Conservation (phyloP, 169 alveolate species). For the Fabrea salina region DNA sequence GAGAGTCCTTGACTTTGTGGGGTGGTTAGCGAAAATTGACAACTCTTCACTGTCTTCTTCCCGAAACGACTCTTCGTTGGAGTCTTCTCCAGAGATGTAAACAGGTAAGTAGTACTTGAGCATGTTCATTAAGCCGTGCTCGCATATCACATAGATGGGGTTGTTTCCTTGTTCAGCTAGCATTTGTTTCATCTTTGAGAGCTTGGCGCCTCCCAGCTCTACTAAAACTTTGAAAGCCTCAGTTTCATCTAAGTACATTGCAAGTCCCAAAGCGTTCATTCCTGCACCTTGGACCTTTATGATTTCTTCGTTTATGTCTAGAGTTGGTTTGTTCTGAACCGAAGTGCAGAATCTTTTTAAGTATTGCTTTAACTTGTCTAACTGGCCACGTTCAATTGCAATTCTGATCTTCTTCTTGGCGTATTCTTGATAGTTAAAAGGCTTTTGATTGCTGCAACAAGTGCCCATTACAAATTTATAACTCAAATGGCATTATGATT, state of each 20-base stretch:
- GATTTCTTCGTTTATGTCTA: neutral
- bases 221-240: neutral
- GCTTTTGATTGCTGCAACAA: neutral
- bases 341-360: neutral
- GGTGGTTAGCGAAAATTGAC: neutral
- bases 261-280: conserved; percentile 26
- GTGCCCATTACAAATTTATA: conserved; percentile 11
- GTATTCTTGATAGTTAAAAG: neutral
- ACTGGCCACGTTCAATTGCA: neutral
- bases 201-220: conserved; percentile 18
- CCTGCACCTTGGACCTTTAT: neutral
- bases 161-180: neutral
- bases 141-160: conserved; percentile 28
- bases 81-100: neutral
- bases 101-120: conserved; percentile 29
- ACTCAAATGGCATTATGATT: too few relatives aligned
- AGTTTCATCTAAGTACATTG: conserved; percentile 1
- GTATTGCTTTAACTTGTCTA: neutral
- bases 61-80: neutral
- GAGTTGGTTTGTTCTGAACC: neutral
- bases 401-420: neutral
- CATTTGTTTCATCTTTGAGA: conserved; percentile 9
- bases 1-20: conserved; percentile 3
- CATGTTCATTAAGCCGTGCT: neutral
- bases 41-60: neutral